Evolutionary conservation across 2,329 filamentous ascomycete genomes (phyloP), one percentile per base, ranked within the genome.

Genomic region (Coleophoma crateriformis): DNA sequence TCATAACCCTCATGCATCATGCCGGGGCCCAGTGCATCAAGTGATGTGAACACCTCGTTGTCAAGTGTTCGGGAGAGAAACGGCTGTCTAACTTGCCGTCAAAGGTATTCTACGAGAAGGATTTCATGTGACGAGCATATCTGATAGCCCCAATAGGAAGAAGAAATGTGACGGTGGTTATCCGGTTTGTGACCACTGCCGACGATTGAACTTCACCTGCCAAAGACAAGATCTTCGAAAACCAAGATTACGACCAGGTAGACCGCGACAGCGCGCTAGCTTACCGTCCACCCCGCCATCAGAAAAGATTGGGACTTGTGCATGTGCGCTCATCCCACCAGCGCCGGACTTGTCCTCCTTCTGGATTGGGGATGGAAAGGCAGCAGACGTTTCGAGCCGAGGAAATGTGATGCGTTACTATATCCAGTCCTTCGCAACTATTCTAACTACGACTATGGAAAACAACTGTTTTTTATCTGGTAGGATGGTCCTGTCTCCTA

Each of bases 381-480:
- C 27, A 14, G 12, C 11, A 27, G 27, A 27, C 8, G 27, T 27
- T 10, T 7, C 8, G 27, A 27, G 27, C 27, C 6, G 27, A 10
- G 27, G 27, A 4, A 10, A 12, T 20, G 32, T 50, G 33, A 15
- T 53, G 37, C 41, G 35, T 14, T 53, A 53, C 34, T 53, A 53
- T 35, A 50, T 41, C 13, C 20, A 43, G 33, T 35, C 39, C 38
- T 41, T 53, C 8, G 39, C 44, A 13, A 33, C 15, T 19, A 22
- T 53, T n/a, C 13, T 53, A 14, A 45, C 50, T n/a, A 53, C 50
- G 2, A 53, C 37, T 3, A 32, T 44, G 10, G 44, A 27, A 10
- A 43, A 43, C 14, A 43, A 43, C 40, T 43, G 15, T 14, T 43
- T 43, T 27, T 17, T 43, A 14, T 43, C 40, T 43, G 40, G 40